phyloP scores from a whole-genome alignment of 2,329 filamentous ascomycete genomes.

The Ascochyta rabiei region DNA sequence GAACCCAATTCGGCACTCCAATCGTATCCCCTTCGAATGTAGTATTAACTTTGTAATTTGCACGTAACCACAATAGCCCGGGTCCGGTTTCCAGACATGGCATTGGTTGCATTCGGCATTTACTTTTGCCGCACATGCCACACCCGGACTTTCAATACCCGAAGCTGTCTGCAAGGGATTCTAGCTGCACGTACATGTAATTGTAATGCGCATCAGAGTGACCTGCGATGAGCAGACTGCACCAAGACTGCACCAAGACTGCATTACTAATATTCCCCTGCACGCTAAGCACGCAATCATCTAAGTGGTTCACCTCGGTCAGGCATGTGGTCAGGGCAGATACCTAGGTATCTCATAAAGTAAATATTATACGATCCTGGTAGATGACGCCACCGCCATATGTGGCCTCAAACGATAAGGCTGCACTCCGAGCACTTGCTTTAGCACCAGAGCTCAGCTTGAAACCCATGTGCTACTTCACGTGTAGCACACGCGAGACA shows the following conservation, averaged over 20 bases:
- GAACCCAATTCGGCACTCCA: background rate
- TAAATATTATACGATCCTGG: background rate
- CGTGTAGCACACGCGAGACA: constrained; percentile 36
- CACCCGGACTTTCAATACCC: constrained; percentile 11
- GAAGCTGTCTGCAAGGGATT: constrained; percentile 17
- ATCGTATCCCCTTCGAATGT: background rate
- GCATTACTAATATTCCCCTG: background rate
- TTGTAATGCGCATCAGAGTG: background rate
- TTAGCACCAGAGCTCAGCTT: constrained; percentile 25
- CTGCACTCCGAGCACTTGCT: constrained; percentile 13
- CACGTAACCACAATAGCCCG: no score
- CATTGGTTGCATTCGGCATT: constrained; percentile 4
- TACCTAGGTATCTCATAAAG: no score
- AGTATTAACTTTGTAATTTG: no score
- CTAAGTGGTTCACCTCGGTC: no score
- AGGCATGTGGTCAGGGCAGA: no score
- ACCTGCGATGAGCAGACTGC: no score
- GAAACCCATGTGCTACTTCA: constrained; percentile 33
- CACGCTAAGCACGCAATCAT: background rate
- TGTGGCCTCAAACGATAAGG: constrained; percentile 3
- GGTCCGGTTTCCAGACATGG: background rate
- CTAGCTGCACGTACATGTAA: constrained; percentile 12
- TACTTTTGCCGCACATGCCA: constrained; percentile 20
- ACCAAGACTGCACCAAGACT: no score
- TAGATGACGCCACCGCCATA: background rate